Conservation (phyloP, 768 basidiomycete genomes). For the Psilocybe sp. region DNA sequence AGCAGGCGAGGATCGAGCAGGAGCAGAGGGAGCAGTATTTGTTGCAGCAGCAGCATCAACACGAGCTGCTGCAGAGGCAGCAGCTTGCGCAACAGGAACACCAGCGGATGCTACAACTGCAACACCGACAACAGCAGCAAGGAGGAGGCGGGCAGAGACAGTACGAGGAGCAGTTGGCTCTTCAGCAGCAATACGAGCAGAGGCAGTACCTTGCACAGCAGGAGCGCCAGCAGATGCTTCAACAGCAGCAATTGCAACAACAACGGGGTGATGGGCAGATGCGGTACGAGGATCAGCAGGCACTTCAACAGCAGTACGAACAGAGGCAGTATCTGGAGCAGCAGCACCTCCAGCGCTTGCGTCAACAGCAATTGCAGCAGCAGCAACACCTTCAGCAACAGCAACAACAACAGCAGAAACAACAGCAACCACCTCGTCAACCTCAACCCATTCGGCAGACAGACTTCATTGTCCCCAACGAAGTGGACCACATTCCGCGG, state of each 20-base stretch:
- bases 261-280: neutral
- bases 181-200: neutral
- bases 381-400: constrained; percentile 1
- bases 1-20: neutral
- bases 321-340: neutral
- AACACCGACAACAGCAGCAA: constrained; percentile 3
- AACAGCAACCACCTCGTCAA: neutral
- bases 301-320: constrained; percentile 8
- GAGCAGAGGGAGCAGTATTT: constrained; percentile 1
- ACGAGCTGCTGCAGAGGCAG: neutral
- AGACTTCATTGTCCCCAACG: too few relatives aligned
- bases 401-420: constrained; percentile 1
- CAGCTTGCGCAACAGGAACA: constrained; percentile 2
- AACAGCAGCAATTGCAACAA: constrained; percentile 1
- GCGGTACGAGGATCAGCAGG: neutral
- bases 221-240: neutral
- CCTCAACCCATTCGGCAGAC: neutral
- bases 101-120: neutral
- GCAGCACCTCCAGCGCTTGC: neutral
- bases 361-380: neutral
- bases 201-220: neutral
- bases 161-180: too few relatives aligned
- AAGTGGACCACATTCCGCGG: too few relatives aligned
- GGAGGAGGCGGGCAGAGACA: neutral
- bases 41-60: neutral